These are phyloP conservation scores for Pachysandra terminalis DNA, from an alignment of 164 flowering plant genomes.

Conservation along the genomic window DNA sequence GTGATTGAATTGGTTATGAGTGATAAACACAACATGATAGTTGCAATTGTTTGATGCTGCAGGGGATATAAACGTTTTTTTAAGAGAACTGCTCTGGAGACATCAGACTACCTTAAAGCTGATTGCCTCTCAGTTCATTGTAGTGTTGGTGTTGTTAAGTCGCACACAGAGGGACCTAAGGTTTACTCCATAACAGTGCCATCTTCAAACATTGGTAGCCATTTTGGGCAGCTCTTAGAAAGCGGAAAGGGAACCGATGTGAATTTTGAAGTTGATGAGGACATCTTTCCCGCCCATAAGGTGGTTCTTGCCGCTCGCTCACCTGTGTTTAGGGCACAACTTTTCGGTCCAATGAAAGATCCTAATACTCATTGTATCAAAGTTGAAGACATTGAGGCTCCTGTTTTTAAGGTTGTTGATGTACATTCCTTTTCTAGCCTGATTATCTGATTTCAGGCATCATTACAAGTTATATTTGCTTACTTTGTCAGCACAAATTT, in stretches of 20 bases:
- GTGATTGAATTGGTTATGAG: neutral
- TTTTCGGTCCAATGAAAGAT: constrained; percentile 80
- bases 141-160: constrained; percentile 79
- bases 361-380: constrained; percentile 47
- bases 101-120: constrained; percentile 87
- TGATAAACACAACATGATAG: neutral
- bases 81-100: constrained; percentile 62
- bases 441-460: neutral
- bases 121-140: constrained; percentile 76
- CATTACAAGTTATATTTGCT: too few relatives aligned
- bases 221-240: constrained; percentile 75
- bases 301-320: too few relatives aligned
- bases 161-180: constrained; percentile 82
- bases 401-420: constrained; percentile 71
- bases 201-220: constrained; percentile 61
- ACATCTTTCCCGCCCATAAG: too few relatives aligned
- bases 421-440: neutral
- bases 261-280: constrained; percentile 70
- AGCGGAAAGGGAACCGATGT: constrained; percentile 75
- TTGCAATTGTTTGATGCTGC: constrained; percentile 19
- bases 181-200: constrained; percentile 64
- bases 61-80: constrained; percentile 94
- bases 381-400: too few relatives aligned
- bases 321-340: constrained; percentile 91
- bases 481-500: neutral